Base-by-base conservation (phyloP, 306 rosid genomes). In the Mimosa bimucronata region DNA sequence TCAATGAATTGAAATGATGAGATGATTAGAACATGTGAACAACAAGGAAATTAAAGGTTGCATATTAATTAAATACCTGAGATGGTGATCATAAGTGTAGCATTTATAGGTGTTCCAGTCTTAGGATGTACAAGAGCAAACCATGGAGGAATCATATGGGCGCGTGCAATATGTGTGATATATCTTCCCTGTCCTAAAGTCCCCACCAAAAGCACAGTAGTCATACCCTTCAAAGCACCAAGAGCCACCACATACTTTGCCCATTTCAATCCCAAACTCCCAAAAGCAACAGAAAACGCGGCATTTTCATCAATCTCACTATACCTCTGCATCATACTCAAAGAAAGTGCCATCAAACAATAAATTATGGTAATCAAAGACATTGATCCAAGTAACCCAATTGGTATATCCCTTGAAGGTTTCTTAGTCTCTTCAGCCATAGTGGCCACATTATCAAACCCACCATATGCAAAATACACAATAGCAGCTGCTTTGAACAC, bases 71-170 rank as follows among this genome's bases (percentile, higher is more conserved):
- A n/a, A 57, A 23, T 25, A 80, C 92, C 75, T 80, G 82, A 8
- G 25, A 86, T 80, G 58, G 88, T 58, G 34, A 90, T 82, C 83
- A 93, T 30, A 3, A 91, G 79, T 45, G 98, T 91, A 45, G 98
- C 97, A 28, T 93, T 87, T 15, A 93, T 85, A 13, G 98, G 98
- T 13, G 94, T 93, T 84, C 93, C 89, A 19, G 94, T 89, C 78
- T 89, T 88, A 6, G 94, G 91, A 46, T 91, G 97, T 3, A 91
- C 98, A 72, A 87, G 97, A 31, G 97, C 89, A 83, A 93, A 90
- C 93, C 90, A 91, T 19, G 94, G 98, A 1, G 97, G 93, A 58
- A 93, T 89, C 89, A 93, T 91, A 85, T 88, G 98, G 0, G 90
- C 86, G 40, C 94, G 88, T 26, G 98, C 97, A n/a, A 91, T 91